Base-by-base conservation (phyloP, 768 basidiomycete genomes). In the Phlebiopsis flavidoalba region DNA sequence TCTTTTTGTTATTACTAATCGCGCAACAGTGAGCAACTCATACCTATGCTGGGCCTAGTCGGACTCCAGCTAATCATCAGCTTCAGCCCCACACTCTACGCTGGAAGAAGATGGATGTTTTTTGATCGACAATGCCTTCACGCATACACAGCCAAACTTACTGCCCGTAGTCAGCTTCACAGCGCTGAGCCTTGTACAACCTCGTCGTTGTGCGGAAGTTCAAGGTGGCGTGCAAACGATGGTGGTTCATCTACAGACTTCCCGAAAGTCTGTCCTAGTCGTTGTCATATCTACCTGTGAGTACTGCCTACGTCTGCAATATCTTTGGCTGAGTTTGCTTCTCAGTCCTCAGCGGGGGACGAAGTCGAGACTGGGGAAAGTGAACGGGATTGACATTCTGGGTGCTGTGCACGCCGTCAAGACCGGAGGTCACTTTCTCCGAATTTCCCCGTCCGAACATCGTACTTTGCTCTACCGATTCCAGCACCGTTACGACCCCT, bases 1-100 rank as follows among this genome's bases (percentile, higher is more conserved):
- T 11, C 22, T 61, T 48, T 24, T 53, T 24, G 35, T 57, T 33
- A 21, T 31, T 31, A 6, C 26, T 31, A 33, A 58, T 22, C 43
- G 36, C 64, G 8, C 10, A 31, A 6, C 55, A 92, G 90, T 47
- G 89, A 91, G 72, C 91, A 95, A 70, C 76, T 95, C 17, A 86
- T 93, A 26, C 93, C 95, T 0, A 95, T 98, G 89, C 82, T 97
- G 51, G 95, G 95, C 24, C 80, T 98, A 24, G 75, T 75, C 6
- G 73, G 74, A 2, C 75, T 92, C 11, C 79, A 83, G 62, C n/a
- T n/a, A n/a, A n/a, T n/a, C 80, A 80, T 58, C 47, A 69, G 17
- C 54, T 82, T 11, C 82, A 87, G n/a, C n/a, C 66, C 87, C 87
- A 3, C 77, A 88, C 64, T 80, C 86, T 2, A 87, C 93, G 0